Evolutionary conservation across 495 filamentous ascomycete genomes (phyloP).

Genomic region (Lasiosphaeria ovina): DNA sequence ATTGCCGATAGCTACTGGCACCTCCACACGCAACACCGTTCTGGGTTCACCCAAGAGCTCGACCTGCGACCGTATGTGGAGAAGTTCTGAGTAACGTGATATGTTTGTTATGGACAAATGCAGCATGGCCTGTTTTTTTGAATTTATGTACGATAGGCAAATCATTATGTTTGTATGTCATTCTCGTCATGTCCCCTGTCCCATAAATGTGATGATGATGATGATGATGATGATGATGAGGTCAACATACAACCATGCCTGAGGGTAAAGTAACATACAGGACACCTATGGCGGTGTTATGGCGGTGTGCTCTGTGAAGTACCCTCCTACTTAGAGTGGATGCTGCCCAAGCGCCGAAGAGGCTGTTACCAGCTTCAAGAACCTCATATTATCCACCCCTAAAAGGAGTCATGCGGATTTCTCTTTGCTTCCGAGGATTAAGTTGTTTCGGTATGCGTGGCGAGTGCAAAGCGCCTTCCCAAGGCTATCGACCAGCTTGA

Average conservation of each 20-base stretch:
- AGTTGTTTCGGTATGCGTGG: background rate
- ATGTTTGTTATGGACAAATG: background rate
- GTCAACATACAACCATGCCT: background rate
- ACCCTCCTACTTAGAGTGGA: background rate
- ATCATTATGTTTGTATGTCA: background rate
- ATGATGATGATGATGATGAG: background rate
- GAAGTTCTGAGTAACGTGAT: slow-evolving; percentile 52
- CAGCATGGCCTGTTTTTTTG: background rate
- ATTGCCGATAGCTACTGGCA: slow-evolving; percentile 90
- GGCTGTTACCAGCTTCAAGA: background rate
- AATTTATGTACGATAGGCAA: background rate
- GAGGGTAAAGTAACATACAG: background rate
- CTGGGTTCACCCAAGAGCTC: slow-evolving; percentile 79
- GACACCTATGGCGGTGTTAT: background rate
- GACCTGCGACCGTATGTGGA: slow-evolving; percentile 79
- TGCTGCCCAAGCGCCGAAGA: background rate
- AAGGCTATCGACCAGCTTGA: background rate
- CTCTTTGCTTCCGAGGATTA: background rate
- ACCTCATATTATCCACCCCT: background rate
- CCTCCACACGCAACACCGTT: slow-evolving; percentile 79
- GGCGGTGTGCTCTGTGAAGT: background rate
- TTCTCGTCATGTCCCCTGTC: background rate
- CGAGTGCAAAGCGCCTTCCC: slow-evolving; percentile 3
- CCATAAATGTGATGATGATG: background rate
- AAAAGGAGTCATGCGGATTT: background rate